A percentile compares a stretch with the other conserved stretches of the same genome.
These are phyloP conservation scores for Mucor saturninus DNA, from an alignment of 371 early-diverging fungal genomes.

Conservation along the genomic window DNA sequence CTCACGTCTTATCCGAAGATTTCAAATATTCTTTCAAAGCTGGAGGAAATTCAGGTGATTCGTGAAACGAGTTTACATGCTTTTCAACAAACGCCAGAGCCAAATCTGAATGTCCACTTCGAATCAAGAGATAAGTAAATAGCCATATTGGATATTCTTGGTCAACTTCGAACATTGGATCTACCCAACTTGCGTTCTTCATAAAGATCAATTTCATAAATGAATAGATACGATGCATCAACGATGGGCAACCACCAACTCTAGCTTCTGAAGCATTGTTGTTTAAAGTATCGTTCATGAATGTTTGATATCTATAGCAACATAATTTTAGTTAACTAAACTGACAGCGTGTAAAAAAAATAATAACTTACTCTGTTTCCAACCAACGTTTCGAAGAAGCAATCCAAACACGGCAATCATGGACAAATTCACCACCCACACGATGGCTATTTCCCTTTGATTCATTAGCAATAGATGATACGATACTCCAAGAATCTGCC, in stretches of 20 bases:
- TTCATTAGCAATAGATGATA: conserved; percentile 12
- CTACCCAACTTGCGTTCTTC: background rate
- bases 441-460: background rate
- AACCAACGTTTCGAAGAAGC: conserved; percentile 15
- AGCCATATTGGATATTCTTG: conserved; percentile 83
- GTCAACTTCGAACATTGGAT: conserved; percentile 41
- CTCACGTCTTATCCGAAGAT: conserved; percentile 21
- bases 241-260: conserved; percentile 24
- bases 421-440: background rate
- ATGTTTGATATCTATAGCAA: conserved; percentile 5
- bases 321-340: too few species aligned
- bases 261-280: conserved; percentile 16
- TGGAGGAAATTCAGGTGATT: conserved; percentile 58
- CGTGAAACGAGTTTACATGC: conserved; percentile 53
- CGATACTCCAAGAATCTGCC: conserved; percentile 22
- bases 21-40: conserved; percentile 74
- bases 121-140: conserved; percentile 76
- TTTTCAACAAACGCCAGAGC: conserved; percentile 69
- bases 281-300: conserved; percentile 14
- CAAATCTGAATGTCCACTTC: conserved; percentile 71
- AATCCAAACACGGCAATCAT: conserved; percentile 5
- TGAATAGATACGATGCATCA: conserved; percentile 6
- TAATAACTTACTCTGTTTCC: conserved; percentile 23
- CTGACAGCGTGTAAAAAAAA: background rate
- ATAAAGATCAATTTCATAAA: conserved; percentile 8